Evolutionary conservation across 2,329 filamentous ascomycete species (phyloP), one percentile per base, ranked within the genome.

Genomic region (Fusarium transvaalense): DNA sequence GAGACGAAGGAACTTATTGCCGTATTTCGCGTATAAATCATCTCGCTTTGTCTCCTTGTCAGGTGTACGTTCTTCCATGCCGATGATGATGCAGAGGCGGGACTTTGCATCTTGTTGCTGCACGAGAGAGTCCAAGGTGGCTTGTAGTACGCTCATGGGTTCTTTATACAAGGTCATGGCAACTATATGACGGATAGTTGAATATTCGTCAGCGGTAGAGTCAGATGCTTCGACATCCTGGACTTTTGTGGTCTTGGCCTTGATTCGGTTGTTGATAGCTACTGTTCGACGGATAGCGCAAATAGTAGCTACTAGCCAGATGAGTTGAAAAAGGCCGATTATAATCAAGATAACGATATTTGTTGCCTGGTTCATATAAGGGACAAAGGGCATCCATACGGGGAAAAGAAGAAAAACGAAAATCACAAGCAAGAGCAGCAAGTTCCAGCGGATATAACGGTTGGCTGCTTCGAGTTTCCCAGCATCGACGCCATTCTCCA

Each of bases 231-330:
- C 65, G 13, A 64, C 19, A 53, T 68, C 64, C 39, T 68, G 50
- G 7, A 17, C 17, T n/a, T 60, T 56, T 14, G 38, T 45, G 5
- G 15, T 45, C 41, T 25, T 68, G 19, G 15, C 32, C 19, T 53
- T 68, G 37, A 56, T 41, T 32, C 64, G 64, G 8, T 14, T 47
- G 10, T 62, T 69, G 17, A 69, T 69, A 19, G 50, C 61, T 21
- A 69, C n/a, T 34, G 66, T 58, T 56, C 65, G 66, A 48, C 66
- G 66, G 17, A 69, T 58, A 9, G 66, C 65, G 27, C 65, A 69
- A 17, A 69, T 53, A 4, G 41, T 69, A 10, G 65, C 65, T 51
- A 69, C 42, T 1, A 69, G 10, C 66, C 65, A 69, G 4, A 69
- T 43, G 9, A 69, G 19, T 46, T 69, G 66, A 25, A 69, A 69